Percentiles rank a stretch among this genome's conserved stretches.
Evolutionary conservation across 2,329 filamentous ascomycete species (phyloP).

Genomic region (Pseudodiploospora longispora): DNA sequence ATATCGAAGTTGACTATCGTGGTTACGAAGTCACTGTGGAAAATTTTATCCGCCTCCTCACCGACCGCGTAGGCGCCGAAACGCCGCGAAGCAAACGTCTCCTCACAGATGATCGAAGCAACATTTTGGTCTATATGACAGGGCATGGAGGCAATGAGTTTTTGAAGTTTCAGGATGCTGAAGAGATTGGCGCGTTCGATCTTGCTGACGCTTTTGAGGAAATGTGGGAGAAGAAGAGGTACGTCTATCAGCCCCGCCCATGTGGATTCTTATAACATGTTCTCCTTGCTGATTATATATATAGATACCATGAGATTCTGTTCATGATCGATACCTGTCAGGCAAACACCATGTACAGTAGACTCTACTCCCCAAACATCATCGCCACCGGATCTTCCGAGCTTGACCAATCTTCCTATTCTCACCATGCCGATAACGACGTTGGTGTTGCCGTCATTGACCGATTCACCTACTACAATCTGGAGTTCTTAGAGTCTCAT

Average conservation of each 20-base stretch:
- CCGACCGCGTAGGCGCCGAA: constrained; percentile 87
- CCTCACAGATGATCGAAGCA: constrained; percentile 89
- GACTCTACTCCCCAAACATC: constrained; percentile 96
- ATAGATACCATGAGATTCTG: constrained; percentile 85
- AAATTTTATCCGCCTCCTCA: constrained; percentile 93
- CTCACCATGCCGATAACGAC: constrained; percentile 95
- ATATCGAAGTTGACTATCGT: constrained; percentile 97
- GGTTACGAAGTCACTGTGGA: constrained; percentile 98
- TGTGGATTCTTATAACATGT: constrained; percentile 3
- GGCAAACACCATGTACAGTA: constrained; percentile 98
- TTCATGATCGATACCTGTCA: constrained; percentile 99
- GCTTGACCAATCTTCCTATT: constrained; percentile 93
- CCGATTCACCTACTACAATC: constrained; percentile 96
- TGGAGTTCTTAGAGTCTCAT: constrained; percentile 90
- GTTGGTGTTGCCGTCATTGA: constrained; percentile 98
- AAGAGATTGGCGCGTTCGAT: constrained; percentile 95
- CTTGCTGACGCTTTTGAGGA: constrained; percentile 95
- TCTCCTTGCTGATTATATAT: background rate
- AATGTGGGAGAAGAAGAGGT: constrained; percentile 99
- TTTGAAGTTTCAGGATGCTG: constrained; percentile 94
- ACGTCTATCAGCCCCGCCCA: constrained; percentile 10
- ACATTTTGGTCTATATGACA: constrained; percentile 98
- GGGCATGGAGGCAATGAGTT: constrained; percentile 97
- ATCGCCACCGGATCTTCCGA: constrained; percentile 95
- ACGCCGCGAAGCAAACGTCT: constrained; percentile 92